Conservation (phyloP, 768 basidiomycete genomes). For the Tricholoma terreum region DNA sequence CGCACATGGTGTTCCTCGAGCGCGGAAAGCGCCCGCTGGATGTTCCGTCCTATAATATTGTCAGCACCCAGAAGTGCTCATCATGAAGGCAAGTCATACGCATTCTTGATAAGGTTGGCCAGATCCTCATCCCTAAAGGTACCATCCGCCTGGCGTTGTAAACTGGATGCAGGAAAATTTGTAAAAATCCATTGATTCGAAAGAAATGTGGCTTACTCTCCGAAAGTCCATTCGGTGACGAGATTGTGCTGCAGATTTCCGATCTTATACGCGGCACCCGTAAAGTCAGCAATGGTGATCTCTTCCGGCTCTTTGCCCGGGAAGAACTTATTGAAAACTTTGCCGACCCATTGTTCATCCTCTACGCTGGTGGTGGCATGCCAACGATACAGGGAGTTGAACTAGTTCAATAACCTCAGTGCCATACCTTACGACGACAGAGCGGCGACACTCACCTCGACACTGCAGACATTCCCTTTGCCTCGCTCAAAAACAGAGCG, state of each 20-base stretch:
- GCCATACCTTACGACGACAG: background rate
- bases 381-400: slow-evolving; percentile 84
- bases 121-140: slow-evolving; percentile 69
- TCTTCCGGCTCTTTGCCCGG: slow-evolving; percentile 48
- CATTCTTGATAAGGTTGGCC: slow-evolving; percentile 60
- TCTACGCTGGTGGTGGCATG: slow-evolving; percentile 73
- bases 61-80: background rate
- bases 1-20: slow-evolving; percentile 66
- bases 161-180: slow-evolving; percentile 29
- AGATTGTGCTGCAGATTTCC: slow-evolving; percentile 39
- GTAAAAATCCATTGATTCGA: background rate
- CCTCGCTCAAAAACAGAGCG: slow-evolving; percentile 75
- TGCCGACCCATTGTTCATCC: slow-evolving; percentile 68
- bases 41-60: slow-evolving; percentile 53
- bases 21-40: slow-evolving; percentile 71
- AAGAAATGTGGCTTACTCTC: slow-evolving; percentile 37
- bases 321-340: slow-evolving; percentile 52
- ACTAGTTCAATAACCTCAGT: slow-evolving; percentile 37
- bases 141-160: slow-evolving; percentile 59
- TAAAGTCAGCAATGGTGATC: slow-evolving; percentile 49
- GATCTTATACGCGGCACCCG: slow-evolving; percentile 36
- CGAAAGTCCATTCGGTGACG: slow-evolving; percentile 64
- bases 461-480: slow-evolving; percentile 77
- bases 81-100: slow-evolving; percentile 43
- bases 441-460: slow-evolving; percentile 52